Base-by-base conservation (phyloP, 75 land plant species). In the Pinus taeda region DNA sequence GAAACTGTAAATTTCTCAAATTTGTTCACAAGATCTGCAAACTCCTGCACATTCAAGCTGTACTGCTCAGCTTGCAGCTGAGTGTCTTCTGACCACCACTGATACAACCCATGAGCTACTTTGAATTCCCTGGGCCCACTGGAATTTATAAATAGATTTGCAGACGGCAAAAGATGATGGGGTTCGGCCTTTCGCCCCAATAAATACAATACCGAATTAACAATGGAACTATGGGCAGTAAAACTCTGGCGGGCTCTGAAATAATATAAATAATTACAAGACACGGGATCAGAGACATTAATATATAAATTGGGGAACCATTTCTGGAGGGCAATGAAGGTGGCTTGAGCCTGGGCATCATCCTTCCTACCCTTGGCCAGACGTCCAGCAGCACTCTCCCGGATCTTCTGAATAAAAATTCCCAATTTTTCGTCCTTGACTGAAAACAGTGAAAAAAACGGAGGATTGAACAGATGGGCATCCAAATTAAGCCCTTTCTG, bases 381-480 rank as follows among this genome's bases (percentile, higher is more conserved):
- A 78, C 14, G 57, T 63, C 59, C 17, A 42, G 33, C 71, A 1
- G 49, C 71, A 2, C 9, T 77, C 64, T 58, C 61, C 29, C 39
- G 80, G 84, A 60, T 73, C 57, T 13, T 78, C 74, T 57, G 84
- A 76, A 70, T 88, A 79, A 69, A 88, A 76, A 24, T 26, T 1
- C 57, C 57, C 59, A 49, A 24, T 24, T 49, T 74, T 20, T 56
- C 2, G 15, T 74, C 29, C 59, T 6, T 15, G 79, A 67, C 71
- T 1, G 71, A 67, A 42, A 89, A 83, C 20, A 60, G 15, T 4
- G 61, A 60, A 18, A n/a, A 18, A 14, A 88, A 90, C 17, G 94
- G 94, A 7, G 94, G 94, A 39, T 90, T 90, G 72, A 92, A 92
- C 83, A 92, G 75, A 84, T 92, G 92, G 4, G 92, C 76, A 45